A percentile compares a stretch with the other conserved stretches of the same genome.
These are phyloP conservation scores for Blastobotrys buckinghamii DNA, from an alignment of 1,139 yeast genomes.

Conservation along the genomic window DNA sequence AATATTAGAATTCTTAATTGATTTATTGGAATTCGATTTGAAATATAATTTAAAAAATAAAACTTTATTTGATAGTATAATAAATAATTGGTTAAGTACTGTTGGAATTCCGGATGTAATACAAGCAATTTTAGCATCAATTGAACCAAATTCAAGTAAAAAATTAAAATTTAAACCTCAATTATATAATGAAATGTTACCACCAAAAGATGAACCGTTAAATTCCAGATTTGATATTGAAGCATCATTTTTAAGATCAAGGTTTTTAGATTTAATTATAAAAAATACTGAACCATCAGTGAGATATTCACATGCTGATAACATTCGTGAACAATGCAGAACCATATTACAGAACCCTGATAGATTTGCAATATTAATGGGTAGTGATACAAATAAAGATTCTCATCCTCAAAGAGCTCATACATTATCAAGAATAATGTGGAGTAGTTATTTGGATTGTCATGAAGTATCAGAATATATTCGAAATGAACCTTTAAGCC, in stretches of 20 bases:
- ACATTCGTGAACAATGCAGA: conserved; percentile 6
- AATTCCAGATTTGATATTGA: conserved; percentile 6
- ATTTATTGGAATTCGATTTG: conserved; percentile 15
- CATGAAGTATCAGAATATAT: not conserved
- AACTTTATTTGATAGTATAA: not conserved
- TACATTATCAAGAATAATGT: conserved; percentile 6
- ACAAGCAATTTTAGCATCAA: conserved; percentile 5
- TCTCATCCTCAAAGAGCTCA: not conserved
- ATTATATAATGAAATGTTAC: conserved; percentile 2
- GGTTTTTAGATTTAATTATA: conserved; percentile 10
- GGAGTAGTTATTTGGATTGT: conserved; percentile 4
- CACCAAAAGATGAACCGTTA: not conserved
- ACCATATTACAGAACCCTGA: not conserved
- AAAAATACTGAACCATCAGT: not conserved
- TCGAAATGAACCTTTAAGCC: not conserved
- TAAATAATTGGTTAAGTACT: conserved; percentile 2
- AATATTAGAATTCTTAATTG: conserved; percentile 14
- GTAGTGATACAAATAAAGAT: not conserved
- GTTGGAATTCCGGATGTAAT: not conserved
- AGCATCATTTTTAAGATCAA: conserved; percentile 12
- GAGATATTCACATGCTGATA: not conserved
- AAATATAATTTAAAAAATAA: not conserved
- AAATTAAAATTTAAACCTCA: not conserved
- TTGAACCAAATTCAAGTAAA: not conserved
- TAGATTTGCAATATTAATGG: not conserved